Conservation (phyloP, 1,139 yeast genomes). For the Yamadazyma oceani region DNA sequence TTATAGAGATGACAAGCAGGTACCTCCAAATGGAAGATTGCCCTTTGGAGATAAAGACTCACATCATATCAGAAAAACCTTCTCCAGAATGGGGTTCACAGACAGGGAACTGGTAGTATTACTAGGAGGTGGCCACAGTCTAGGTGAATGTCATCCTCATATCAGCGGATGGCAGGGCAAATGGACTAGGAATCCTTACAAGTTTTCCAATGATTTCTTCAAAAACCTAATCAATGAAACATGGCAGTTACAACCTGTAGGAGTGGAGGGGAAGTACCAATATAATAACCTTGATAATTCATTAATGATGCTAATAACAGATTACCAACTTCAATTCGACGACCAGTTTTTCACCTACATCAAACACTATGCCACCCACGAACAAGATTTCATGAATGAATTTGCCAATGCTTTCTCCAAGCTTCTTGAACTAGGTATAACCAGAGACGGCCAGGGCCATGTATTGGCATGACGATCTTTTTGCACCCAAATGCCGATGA, state of each 20-base stretch:
- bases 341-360: constrained; percentile 49
- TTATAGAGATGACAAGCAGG: constrained; percentile 47
- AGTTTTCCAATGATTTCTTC: constrained; percentile 40
- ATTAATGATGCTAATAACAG: constrained; percentile 70
- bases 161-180: constrained; percentile 47
- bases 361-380: constrained; percentile 54
- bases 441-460: constrained; percentile 16
- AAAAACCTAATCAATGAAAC: constrained; percentile 28
- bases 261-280: too few relatives aligned
- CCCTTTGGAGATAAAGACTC: constrained; percentile 58
- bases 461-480: too few relatives aligned
- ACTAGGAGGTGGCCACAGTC: constrained; percentile 58
- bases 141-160: constrained; percentile 63
- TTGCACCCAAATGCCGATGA: too few relatives aligned
- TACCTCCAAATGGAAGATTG: constrained; percentile 62
- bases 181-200: constrained; percentile 38
- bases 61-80: constrained; percentile 54
- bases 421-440: constrained; percentile 57
- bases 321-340: constrained; percentile 55
- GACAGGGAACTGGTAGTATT: constrained; percentile 65
- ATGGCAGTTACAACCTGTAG: constrained; percentile 33
- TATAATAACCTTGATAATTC: constrained; percentile 34
- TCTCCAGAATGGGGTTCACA: constrained; percentile 59
- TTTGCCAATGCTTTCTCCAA: constrained; percentile 55
- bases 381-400: constrained; percentile 49